Percentiles rank a stretch among this genome's conserved stretches.
These are phyloP conservation scores for Daldinia concentrica DNA, from an alignment of 495 filamentous ascomycete species.

Conservation along the genomic window DNA sequence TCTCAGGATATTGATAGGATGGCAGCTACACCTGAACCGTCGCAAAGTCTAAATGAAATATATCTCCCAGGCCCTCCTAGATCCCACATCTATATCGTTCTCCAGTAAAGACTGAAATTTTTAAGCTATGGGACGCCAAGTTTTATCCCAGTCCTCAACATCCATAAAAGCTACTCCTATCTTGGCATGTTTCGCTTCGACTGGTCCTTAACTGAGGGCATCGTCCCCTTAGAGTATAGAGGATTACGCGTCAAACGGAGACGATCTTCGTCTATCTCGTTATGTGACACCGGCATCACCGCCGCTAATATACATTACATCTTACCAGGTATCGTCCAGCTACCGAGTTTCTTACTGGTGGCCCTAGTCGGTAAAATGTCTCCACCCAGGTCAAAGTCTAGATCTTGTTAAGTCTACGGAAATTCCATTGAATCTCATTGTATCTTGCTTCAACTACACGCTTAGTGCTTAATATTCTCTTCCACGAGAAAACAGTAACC, in stretches of 20 bases:
- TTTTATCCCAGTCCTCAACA: conserved; percentile 18
- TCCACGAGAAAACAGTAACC: conserved; percentile 4
- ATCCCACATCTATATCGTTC: background rate
- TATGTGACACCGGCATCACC: conserved; percentile 5
- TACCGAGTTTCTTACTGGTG: conserved; percentile 13
- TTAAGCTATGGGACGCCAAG: conserved; percentile 22
- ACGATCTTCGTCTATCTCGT: conserved; percentile 17
- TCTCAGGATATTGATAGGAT: background rate
- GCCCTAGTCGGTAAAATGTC: conserved; percentile 2
- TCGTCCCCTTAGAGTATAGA: conserved; percentile 10
- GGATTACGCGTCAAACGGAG: conserved; percentile 26
- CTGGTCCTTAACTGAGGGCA: conserved; percentile 23
- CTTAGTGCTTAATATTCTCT: conserved; percentile 5
- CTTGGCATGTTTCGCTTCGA: conserved; percentile 42
- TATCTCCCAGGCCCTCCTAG: conserved; percentile 1
- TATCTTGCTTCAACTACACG: conserved; percentile 7
- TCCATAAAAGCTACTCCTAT: conserved; percentile 12
- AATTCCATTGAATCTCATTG: conserved; percentile 16
- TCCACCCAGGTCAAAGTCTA: conserved; percentile 24
- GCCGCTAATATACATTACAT: background rate
- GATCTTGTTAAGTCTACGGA: conserved; percentile 14
- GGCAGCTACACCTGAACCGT: background rate
- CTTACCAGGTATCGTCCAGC: background rate
- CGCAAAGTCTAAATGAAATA: conserved; percentile 1
- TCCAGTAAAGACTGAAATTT: conserved; percentile 3